These are phyloP conservation scores for Moricandia moricandioides DNA, from an alignment of 345 rosid genomes.

Conservation along the genomic window DNA sequence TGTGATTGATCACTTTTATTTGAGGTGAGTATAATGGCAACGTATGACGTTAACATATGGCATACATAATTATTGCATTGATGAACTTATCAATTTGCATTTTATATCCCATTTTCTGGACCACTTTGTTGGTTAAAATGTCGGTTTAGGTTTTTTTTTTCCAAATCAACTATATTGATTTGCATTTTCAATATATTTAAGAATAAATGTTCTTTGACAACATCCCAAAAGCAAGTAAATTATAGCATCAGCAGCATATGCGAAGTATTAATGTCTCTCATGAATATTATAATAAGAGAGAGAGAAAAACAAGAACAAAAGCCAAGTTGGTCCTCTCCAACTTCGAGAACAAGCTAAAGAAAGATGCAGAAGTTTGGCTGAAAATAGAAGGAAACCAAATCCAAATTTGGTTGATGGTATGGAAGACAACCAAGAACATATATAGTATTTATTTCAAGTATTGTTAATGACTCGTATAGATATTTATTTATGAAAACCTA, in stretches of 20 bases:
- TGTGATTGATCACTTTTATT: conserved; percentile 17
- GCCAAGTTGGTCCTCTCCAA: background rate
- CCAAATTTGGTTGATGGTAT: background rate
- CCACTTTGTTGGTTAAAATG: conserved; percentile 3
- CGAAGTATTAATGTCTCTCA: background rate
- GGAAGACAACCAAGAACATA: background rate
- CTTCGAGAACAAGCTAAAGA: background rate
- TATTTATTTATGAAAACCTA: background rate
- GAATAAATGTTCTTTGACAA: background rate
- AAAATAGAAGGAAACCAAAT: background rate
- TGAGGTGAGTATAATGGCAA: conserved; percentile 29
- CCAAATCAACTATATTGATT: background rate
- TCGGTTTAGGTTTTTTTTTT: background rate
- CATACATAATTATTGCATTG: conserved; percentile 5
- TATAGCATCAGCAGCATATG: background rate
- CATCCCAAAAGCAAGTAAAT: background rate
- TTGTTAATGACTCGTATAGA: background rate
- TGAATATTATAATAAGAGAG: background rate
- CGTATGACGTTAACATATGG: conserved; percentile 31
- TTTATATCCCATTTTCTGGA: conserved; percentile 18
- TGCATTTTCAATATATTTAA: background rate
- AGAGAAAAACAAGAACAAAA: background rate
- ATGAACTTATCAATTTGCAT: conserved; percentile 9
- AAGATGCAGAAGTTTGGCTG: background rate
- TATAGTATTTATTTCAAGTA: background rate